Evolutionary conservation across 2,329 filamentous ascomycete species (phyloP).

Genomic region (Penicillium sp.): DNA sequence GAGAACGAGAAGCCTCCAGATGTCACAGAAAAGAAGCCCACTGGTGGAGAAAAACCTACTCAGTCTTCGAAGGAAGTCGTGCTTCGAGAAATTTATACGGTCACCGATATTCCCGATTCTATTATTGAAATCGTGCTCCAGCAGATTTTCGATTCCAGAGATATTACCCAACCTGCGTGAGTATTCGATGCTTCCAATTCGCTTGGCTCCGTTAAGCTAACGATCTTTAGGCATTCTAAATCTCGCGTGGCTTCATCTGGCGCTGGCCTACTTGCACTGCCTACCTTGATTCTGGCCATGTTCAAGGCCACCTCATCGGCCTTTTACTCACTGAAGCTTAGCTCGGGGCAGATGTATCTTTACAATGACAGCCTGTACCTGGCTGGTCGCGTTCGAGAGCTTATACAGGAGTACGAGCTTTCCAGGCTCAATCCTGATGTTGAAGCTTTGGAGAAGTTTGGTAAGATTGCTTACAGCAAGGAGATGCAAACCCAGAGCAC

Average conservation of each 20-base stretch:
- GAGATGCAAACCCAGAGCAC: constrained; percentile 67
- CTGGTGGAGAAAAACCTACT: constrained; percentile 19
- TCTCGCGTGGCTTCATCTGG: constrained; percentile 43
- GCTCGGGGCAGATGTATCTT: constrained; percentile 61
- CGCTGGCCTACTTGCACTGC: constrained; percentile 45
- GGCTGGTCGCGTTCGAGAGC: constrained; percentile 52
- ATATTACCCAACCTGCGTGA: constrained; percentile 39
- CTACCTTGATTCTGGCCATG: constrained; percentile 51
- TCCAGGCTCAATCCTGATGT: constrained; percentile 56
- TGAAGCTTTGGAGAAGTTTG: constrained; percentile 58
- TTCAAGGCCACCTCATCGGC: constrained; percentile 51
- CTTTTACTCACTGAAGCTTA: constrained; percentile 45
- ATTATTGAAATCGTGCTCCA: constrained; percentile 53
- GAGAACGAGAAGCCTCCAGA: constrained; percentile 17
- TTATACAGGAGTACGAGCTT: constrained; percentile 49
- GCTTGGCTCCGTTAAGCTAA: constrained; percentile 18
- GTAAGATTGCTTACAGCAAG: constrained; percentile 60
- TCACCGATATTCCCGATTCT: constrained; percentile 81
- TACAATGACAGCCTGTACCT: constrained; percentile 66
- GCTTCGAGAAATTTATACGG: constrained; percentile 80
- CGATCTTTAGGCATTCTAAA: constrained; percentile 28
- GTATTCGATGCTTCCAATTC: constrained; percentile 10
- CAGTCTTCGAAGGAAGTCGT: constrained; percentile 63
- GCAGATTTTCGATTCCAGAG: constrained; percentile 44
- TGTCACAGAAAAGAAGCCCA: constrained; percentile 19